Base-by-base conservation (phyloP, 495 filamentous ascomycete species). In the Pseudevernia furfuracea region DNA sequence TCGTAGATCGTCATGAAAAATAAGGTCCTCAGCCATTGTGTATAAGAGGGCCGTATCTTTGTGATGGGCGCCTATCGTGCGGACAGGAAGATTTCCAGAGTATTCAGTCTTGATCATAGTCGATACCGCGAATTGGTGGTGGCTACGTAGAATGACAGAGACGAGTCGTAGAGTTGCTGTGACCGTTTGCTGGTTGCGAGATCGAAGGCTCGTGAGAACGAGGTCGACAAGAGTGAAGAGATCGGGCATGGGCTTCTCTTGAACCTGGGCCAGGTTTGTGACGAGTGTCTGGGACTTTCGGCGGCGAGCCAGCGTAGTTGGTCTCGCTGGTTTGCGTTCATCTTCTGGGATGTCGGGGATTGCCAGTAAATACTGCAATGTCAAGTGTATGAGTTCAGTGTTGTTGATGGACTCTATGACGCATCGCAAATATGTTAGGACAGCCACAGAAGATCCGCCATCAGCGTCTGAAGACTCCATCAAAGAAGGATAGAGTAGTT, bases 391-490 rank as follows among this genome's bases (percentile, higher is more conserved):
- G 71, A 98, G 86, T 68, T 97, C 92, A 9, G 91, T 88, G 72
- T 97, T 89, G 44, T 96, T 89, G 9, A 99, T 80, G 0, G 88
- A 88, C 68, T 96, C 92, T 7, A 99, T 81, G 61, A 97, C 91
- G 61, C 90, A 88, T 61, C 88, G 87, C 34, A 97, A 81, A 74
- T 99, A 97, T 3, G 92, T 97, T 62, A 99, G 76, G 28, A 97
- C 95, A 4, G 94, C 93, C 9, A 97, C 92, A 8, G 93, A 94
- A 3, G 95, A 97, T 43, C 95, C 95, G 39, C 94, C 95, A 75
- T 97, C 91, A 38, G 91, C 85, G 77, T 99, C 94, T 0, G 94
- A 97, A 8, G 95, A 97, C 74, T 99, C 91, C 14, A 99, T 80
- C 28, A 99, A 76, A 11, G 95, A 97, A 37, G 94, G 94, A 70